Conservation (phyloP, 176 grass and related monocot genomes). For the Guadua angustifolia region DNA sequence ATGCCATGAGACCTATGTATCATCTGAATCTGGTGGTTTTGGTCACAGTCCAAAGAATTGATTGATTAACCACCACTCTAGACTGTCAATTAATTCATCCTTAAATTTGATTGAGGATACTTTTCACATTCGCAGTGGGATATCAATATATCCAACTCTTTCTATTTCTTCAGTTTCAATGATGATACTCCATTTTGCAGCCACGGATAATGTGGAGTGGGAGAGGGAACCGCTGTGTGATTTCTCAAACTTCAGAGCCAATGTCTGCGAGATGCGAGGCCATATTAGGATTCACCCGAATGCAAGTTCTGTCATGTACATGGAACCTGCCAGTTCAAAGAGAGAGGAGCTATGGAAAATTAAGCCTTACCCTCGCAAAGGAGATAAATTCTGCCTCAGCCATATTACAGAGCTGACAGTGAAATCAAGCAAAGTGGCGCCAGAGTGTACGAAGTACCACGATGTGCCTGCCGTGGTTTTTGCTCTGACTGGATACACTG, state of each 20-base stretch:
- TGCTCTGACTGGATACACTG: constrained; percentile 79
- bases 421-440: constrained; percentile 57
- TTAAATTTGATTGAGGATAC: neutral
- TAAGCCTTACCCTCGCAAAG: constrained; percentile 86
- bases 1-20: neutral
- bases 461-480: constrained; percentile 69
- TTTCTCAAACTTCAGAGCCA: constrained; percentile 79
- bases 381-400: constrained; percentile 68
- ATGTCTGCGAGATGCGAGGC: constrained; percentile 83
- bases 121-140: neutral
- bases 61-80: neutral
- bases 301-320: constrained; percentile 64
- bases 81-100: neutral
- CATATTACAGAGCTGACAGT: constrained; percentile 67
- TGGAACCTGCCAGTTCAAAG: constrained; percentile 56
- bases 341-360: constrained; percentile 69
- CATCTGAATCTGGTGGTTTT: constrained; percentile 21
- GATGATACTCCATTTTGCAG: constrained; percentile 27
- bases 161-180: constrained; percentile 13
- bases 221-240: constrained; percentile 65
- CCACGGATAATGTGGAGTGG: neutral
- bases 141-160: neutral
- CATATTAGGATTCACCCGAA: constrained; percentile 70
- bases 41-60: neutral
- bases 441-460: constrained; percentile 70